These are phyloP conservation scores for Lavandula angustifolia DNA, from an alignment of 257 asterid genomes.

Conservation along the genomic window DNA sequence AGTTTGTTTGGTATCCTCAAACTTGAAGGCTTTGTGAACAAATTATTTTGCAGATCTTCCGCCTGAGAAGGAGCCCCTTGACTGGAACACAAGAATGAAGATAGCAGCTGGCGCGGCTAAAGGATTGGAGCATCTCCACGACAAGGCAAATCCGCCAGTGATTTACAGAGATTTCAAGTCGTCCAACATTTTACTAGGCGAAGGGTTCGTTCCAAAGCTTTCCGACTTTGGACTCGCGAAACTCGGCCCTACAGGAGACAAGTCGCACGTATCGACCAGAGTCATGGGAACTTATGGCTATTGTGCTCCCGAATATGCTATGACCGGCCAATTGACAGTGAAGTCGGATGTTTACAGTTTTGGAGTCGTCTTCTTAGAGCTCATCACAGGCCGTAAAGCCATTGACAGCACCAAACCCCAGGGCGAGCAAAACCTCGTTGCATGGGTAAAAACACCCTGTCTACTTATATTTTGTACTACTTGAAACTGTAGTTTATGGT, in stretches of 20 bases:
- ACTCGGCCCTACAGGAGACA: conserved; percentile 99
- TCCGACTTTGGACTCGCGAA: conserved; percentile 98
- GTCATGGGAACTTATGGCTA: conserved; percentile 99
- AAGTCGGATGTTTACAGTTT: conserved; percentile 98
- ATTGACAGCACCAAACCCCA: conserved; percentile 79
- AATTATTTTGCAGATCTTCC: conserved; percentile 66
- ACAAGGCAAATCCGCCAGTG: conserved; percentile 96
- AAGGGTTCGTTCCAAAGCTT: conserved; percentile 78
- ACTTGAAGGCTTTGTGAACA: background rate
- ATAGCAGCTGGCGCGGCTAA: conserved; percentile 99
- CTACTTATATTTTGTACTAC: background rate
- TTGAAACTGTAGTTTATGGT: background rate
- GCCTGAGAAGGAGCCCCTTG: conserved; percentile 81
- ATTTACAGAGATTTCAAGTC: conserved; percentile 96
- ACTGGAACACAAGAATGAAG: conserved; percentile 98
- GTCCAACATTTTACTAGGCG: conserved; percentile 90
- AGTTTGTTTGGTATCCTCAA: background rate
- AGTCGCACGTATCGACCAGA: conserved; percentile 96
- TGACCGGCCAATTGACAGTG: conserved; percentile 96
- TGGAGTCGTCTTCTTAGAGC: conserved; percentile 94
- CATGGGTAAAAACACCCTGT: conserved; percentile 63
- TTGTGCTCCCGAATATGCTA: conserved; percentile 99
- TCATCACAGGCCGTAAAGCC: conserved; percentile 97
- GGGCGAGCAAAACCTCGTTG: conserved; percentile 92
- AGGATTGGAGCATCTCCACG: conserved; percentile 97